Conservation (phyloP, 108 stramenopile genomes). For the Nitzschia sp. region DNA sequence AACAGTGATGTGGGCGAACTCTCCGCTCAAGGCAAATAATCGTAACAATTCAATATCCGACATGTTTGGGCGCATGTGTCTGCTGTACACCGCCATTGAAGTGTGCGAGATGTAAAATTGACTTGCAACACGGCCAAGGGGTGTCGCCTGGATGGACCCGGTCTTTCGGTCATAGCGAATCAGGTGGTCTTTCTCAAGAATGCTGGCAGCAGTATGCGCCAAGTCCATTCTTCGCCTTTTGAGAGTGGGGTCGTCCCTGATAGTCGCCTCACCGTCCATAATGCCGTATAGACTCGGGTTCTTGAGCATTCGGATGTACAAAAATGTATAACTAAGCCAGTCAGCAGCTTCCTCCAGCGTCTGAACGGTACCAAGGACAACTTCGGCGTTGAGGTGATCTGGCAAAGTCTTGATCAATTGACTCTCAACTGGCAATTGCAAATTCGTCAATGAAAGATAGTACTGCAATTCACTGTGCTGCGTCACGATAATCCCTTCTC, state of each 20-base stretch:
- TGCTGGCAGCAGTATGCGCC: constrained; percentile 88
- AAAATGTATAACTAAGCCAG: constrained; percentile 98
- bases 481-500: constrained; percentile 99
- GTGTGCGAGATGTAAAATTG: constrained; percentile 98
- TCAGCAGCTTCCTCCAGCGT: constrained; percentile 92
- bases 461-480: constrained; percentile 98
- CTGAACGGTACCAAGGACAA: constrained; percentile 93
- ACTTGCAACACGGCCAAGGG: constrained; percentile 96
- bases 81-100: constrained; percentile 94
- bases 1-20: constrained; percentile 96
- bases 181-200: constrained; percentile 92
- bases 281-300: constrained; percentile 94
- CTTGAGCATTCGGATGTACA: constrained; percentile 97
- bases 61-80: constrained; percentile 96
- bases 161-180: constrained; percentile 93
- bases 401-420: constrained; percentile 95
- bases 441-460: constrained; percentile 97
- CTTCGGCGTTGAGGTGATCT: constrained; percentile 97
- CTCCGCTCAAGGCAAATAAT: constrained; percentile 94
- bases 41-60: constrained; percentile 97
- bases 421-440: constrained; percentile 99
- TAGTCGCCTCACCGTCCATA: constrained; percentile 50
- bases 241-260: constrained; percentile 87
- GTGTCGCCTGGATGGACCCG: constrained; percentile 89
- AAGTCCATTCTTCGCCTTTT: constrained; percentile 90